Conservation (phyloP, 225 moss, liverwort and hornwort genomes). For the Lunularia cruciata region DNA sequence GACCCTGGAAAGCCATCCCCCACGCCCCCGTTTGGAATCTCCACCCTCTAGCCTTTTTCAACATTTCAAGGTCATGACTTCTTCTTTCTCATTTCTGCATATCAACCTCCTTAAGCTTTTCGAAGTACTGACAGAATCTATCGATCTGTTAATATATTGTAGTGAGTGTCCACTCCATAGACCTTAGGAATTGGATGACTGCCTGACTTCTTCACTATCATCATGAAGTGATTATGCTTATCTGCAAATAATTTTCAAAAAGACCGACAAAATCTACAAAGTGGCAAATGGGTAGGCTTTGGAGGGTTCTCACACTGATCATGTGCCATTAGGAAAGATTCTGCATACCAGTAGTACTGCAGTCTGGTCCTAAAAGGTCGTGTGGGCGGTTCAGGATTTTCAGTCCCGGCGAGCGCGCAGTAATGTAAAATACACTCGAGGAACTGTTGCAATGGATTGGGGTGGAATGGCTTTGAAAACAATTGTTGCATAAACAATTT, state of each 20-base stretch:
- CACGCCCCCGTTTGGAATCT: neutral
- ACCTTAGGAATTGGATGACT: no score
- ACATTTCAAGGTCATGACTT: neutral
- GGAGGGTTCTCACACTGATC: neutral
- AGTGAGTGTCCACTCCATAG: no score
- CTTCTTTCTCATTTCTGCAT: no score
- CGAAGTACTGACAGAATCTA: slow-evolving; percentile 13
- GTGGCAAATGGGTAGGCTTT: neutral
- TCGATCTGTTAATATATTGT: neutral
- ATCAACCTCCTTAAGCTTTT: neutral
- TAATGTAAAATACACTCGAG: no score
- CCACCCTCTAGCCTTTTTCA: neutral
- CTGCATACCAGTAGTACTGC: neutral
- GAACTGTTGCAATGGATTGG: neutral
- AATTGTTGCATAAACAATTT: neutral
- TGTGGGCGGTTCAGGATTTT: no score
- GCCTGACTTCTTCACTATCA: no score
- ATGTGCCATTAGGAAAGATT: neutral
- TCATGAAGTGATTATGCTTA: slow-evolving; percentile 11
- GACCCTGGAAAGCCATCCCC: neutral
- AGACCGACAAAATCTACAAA: slow-evolving; percentile 5
- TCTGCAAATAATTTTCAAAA: neutral
- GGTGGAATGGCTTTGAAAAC: neutral
- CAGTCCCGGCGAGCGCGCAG: no score
- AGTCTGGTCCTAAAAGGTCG: neutral